These are phyloP conservation scores for Coemansia sp. DNA, from an alignment of 192 early-diverging fungal species.

Conservation along the genomic window DNA sequence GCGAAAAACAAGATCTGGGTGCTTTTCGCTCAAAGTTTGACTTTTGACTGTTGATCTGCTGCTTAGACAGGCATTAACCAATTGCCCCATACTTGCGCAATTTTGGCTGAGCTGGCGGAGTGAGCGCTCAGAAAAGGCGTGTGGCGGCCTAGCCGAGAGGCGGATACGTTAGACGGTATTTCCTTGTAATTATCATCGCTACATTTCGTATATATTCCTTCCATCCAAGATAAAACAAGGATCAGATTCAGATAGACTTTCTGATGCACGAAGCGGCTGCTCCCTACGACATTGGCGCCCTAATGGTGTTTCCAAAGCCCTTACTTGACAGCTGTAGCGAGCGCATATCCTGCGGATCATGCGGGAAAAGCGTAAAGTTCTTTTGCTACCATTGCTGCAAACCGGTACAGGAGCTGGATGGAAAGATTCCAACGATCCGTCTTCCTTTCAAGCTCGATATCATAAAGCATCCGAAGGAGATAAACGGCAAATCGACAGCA, in stretches of 20 bases:
- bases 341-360: conserved; percentile 58
- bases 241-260: too few species aligned
- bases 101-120: too few species aligned
- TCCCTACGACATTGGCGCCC: conserved; percentile 39
- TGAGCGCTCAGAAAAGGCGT: too few species aligned
- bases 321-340: conserved; percentile 45
- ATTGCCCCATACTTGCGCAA: too few species aligned
- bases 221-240: too few species aligned
- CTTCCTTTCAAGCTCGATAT: conserved; percentile 75
- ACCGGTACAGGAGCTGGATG: conserved; percentile 53
- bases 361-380: conserved; percentile 65
- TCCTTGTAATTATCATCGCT: too few species aligned
- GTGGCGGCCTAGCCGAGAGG: too few species aligned
- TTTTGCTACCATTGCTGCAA: conserved; percentile 74
- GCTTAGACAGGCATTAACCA: too few species aligned
- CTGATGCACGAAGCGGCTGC: conserved; percentile 17
- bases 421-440: conserved; percentile 60
- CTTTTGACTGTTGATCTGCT: conserved; percentile 60
- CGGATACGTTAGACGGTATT: too few species aligned
- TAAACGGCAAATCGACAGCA: conserved; percentile 84
- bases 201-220: too few species aligned
- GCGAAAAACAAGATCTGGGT: conserved; percentile 73
- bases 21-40: conserved; percentile 85
- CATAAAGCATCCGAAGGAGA: conserved; percentile 79
- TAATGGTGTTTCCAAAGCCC: conserved; percentile 22